Conservation (phyloP, 2,329 filamentous ascomycete species). For the Colletotrichum chlorophyti region DNA sequence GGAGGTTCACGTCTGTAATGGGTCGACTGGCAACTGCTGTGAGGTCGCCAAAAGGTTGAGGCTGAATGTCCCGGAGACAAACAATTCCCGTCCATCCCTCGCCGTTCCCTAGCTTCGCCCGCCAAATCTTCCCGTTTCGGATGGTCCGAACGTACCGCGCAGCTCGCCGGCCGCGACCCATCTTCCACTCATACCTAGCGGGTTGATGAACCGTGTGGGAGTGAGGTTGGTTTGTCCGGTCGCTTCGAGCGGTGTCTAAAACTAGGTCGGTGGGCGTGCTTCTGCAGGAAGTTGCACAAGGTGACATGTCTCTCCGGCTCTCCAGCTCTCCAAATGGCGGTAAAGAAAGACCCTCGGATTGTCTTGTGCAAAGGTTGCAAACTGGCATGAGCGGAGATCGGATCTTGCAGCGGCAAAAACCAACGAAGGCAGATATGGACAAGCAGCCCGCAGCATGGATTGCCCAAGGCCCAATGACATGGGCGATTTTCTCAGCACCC, state of each 20-base stretch:
- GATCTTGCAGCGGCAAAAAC: slow-evolving; percentile 18
- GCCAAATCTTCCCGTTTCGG: neutral
- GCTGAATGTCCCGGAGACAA: slow-evolving; percentile 18
- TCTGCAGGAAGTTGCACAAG: neutral
- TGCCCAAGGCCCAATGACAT: neutral
- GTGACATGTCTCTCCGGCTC: slow-evolving; percentile 6
- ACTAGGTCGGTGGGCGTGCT: neutral
- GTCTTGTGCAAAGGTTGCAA: slow-evolving; percentile 9
- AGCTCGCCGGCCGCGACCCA: too few relatives aligned
- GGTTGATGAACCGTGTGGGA: neutral
- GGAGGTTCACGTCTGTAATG: neutral
- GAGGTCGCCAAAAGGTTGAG: slow-evolving; percentile 26
- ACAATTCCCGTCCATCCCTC: too few relatives aligned
- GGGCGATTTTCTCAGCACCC: neutral
- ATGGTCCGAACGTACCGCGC: neutral
- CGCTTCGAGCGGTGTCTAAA: slow-evolving; percentile 8
- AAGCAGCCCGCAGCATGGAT: neutral
- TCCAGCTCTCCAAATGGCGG: slow-evolving; percentile 17
- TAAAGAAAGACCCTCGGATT: slow-evolving; percentile 19
- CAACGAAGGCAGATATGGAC: slow-evolving; percentile 1
- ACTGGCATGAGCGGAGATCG: slow-evolving; percentile 18
- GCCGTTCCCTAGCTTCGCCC: neutral
- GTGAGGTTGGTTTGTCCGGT: neutral
- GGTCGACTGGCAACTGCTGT: neutral
- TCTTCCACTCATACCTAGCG: too few relatives aligned